Evolutionary conservation across 148 eudicot species (phyloP), one percentile per base, ranked within the genome.

Genomic region (Salicornia ramosissima): DNA sequence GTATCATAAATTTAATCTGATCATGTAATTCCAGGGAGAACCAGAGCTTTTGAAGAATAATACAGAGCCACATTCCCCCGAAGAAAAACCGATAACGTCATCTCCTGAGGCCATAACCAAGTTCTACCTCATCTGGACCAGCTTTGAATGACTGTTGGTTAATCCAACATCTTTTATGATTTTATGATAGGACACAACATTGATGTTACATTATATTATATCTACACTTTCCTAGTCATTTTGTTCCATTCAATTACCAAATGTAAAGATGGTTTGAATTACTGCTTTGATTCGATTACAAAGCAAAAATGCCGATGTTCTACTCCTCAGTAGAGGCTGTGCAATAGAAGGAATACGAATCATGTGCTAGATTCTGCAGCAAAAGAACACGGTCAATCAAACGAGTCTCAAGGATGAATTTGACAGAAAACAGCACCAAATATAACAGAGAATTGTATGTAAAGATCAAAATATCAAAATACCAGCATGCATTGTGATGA

Each of bases 331-430:
- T 67, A 69, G 66, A 60, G 43, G 74, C 72, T 25, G 80, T 67
- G 58, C 81, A 85, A 59, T 82, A 73, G 63, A 79, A 79, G 40
- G 97, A 87, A 75, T 86, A 90, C 6, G 97, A 81, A 82, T 92
- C 97, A 80, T 92, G 97, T 65, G 97, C 97, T 50, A 90, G 89
- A 39, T 89, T 82, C 97, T 92, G 96, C 88, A 82, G 55, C 24
- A 45, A 68, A 57, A 15, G 45, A 16, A 67, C 21, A 54, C 40
- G 33, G 3, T 26, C 50, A 65, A 49, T 39, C 28, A 70, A 63
- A 43, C 59, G 31, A 29, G 49, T 59, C 30, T 14, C 29, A 22
- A 40, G 42, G 28, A 45, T 2, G 24, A n/a, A 34, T 29, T 25
- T 9, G 46, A 46, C 1, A 62, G 28, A 62, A 67, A n/a, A 34